These are phyloP conservation scores for Mucor plumbeus DNA, from an alignment of 371 early-diverging fungal genomes.

Conservation along the genomic window DNA sequence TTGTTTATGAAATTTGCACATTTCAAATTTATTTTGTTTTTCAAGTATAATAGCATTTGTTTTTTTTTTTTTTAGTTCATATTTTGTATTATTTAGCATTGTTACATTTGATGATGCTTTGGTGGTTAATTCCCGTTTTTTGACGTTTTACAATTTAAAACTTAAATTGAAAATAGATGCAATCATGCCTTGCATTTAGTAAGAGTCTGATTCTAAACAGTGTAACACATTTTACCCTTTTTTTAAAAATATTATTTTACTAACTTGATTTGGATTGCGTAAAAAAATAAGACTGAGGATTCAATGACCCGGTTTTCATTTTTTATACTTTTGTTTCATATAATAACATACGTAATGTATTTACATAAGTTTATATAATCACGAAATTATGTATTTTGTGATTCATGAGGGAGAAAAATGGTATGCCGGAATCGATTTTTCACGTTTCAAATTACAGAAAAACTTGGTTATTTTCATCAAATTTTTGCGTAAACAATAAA, in stretches of 20 bases:
- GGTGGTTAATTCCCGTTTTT: background rate
- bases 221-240: background rate
- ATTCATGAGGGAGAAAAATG: background rate
- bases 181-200: slow-evolving; percentile 2
- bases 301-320: background rate
- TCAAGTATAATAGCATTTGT: background rate
- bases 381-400: background rate
- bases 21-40: background rate
- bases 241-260: background rate
- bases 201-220: background rate
- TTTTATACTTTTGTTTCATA: no score
- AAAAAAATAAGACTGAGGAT: background rate
- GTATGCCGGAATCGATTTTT: no score
- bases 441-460: no score
- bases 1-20: background rate
- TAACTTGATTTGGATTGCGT: background rate
- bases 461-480: no score
- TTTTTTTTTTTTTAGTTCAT: background rate
- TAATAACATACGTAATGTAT: background rate
- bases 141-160: slow-evolving; percentile 9
- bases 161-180: slow-evolving; percentile 5
- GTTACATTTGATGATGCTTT: slow-evolving; percentile 1
- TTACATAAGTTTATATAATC: background rate
- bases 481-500: no score
- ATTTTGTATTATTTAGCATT: background rate